Percentiles rank a stretch among this genome's conserved stretches.
Evolutionary conservation across 495 filamentous ascomycete species (phyloP).

Genomic region (Durotheca rogersii): DNA sequence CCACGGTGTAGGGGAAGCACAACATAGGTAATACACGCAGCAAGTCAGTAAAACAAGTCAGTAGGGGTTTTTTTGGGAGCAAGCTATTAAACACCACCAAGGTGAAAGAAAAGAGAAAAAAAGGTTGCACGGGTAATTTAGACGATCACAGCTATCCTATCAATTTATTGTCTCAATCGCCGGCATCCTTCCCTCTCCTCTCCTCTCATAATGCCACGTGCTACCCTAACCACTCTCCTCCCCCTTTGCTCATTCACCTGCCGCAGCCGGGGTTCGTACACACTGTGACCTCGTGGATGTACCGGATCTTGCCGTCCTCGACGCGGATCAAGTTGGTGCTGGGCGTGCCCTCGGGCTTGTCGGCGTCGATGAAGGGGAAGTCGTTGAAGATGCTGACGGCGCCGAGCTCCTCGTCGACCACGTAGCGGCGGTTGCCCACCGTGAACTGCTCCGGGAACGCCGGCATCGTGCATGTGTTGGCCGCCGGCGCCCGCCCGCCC

Average conservation of each 20-base stretch:
- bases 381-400: conserved; percentile 44
- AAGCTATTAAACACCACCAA: too few relatives aligned
- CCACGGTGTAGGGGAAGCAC: too few relatives aligned
- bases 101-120: too few relatives aligned
- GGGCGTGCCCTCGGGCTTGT: conserved; percentile 32
- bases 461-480: conserved; percentile 42
- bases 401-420: conserved; percentile 49
- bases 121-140: too few relatives aligned
- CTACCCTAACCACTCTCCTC: background rate
- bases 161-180: too few relatives aligned
- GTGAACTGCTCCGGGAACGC: conserved; percentile 39
- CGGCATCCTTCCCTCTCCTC: too few relatives aligned
- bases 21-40: too few relatives aligned
- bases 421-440: conserved; percentile 41
- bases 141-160: too few relatives aligned
- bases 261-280: conserved; percentile 23
- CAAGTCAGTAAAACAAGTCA: too few relatives aligned
- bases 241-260: conserved; percentile 1
- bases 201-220: too few relatives aligned
- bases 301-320: conserved; percentile 39
- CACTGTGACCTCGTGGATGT: conserved; percentile 45
- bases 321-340: conserved; percentile 43
- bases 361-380: conserved; percentile 43
- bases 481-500: conserved; percentile 22
- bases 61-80: too few relatives aligned